Base-by-base conservation (phyloP, 139 green algal species). In the Chlamydomonas sphaeroides region DNA sequence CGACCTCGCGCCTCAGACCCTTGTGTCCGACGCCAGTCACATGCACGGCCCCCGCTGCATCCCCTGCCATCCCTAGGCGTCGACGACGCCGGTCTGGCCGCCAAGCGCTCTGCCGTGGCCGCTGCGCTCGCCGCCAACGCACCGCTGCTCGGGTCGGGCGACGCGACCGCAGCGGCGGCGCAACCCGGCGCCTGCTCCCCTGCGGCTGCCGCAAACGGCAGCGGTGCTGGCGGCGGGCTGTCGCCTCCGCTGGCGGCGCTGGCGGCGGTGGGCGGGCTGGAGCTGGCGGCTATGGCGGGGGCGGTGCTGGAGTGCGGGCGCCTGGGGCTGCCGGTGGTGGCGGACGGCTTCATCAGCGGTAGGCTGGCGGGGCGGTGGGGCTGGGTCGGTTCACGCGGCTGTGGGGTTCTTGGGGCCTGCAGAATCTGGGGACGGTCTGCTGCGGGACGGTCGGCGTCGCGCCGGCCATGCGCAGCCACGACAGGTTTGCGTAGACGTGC, bases 51-150 rank as follows among this genome's bases (percentile, higher is more conserved):
- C n/a, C n/a, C n/a, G n/a, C n/a, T n/a, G n/a, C n/a, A n/a, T n/a
- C n/a, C n/a, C n/a, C n/a, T n/a, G n/a, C n/a, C 45, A 20, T 8
- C 45, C 42, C 45, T 71, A 86, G 89, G 89, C 23, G 57, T 93
- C 39, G 62, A 87, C 41, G 84, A 92, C 41, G 66, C 32, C 0
- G 89, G 88, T 1, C 68, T 93, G 33, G 56, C 8, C 1, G 48
- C 45, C 17, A 93, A 93, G 75, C 39, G 38, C 10, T 5, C 14
- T 0, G 84, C 67, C 8, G 87, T 93, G 56, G 35, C 23, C 21
- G 66, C 25, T 3, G 88, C 84, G 1, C 67, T 92, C 23, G 76
- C 63, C 3, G 69, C 56, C 26, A 86, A 91, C 51, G 39, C 69
- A n/a, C 32, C 28, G 15, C 59, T 84, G 21, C 68, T 91, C 3